phyloP scores from a whole-genome alignment of 148 eudicot genomes.

The Vaccinium corymbosum region DNA sequence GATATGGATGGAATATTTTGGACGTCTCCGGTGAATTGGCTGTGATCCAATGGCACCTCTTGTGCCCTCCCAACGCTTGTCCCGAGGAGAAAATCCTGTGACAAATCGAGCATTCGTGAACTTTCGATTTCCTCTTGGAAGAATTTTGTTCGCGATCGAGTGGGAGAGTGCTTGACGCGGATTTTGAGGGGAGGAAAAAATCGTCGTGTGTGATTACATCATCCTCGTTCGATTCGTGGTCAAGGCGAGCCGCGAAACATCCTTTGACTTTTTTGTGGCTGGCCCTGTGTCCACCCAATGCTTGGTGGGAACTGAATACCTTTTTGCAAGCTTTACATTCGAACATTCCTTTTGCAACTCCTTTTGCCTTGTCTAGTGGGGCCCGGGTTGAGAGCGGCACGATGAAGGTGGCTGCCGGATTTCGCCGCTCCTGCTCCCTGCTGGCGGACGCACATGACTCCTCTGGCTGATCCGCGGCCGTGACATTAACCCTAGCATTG shows the following conservation, averaged over 20 bases:
- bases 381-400: background rate
- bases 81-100: slow-evolving; percentile 70
- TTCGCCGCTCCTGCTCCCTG: slow-evolving; percentile 33
- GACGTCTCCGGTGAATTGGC: slow-evolving; percentile 52
- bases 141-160: slow-evolving; percentile 21
- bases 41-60: slow-evolving; percentile 93
- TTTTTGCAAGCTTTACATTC: slow-evolving; percentile 62
- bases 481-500: slow-evolving; percentile 31
- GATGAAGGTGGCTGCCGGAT: background rate
- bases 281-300: slow-evolving; percentile 56
- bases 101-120: slow-evolving; percentile 83
- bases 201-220: slow-evolving; percentile 31
- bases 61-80: slow-evolving; percentile 90
- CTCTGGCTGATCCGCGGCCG: slow-evolving; percentile 27
- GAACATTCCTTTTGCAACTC: slow-evolving; percentile 33
- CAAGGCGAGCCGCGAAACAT: slow-evolving; percentile 45
- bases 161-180: slow-evolving; percentile 27
- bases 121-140: slow-evolving; percentile 54
- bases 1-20: slow-evolving; percentile 27
- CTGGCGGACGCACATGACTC: slow-evolving; percentile 46
- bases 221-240: slow-evolving; percentile 23
- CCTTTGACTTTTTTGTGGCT: slow-evolving; percentile 64
- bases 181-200: slow-evolving; percentile 26
- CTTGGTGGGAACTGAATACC: slow-evolving; percentile 58
- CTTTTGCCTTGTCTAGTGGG: slow-evolving; percentile 35